Conservation (phyloP, 345 rosid genomes). For the Citrus cavaleriei region DNA sequence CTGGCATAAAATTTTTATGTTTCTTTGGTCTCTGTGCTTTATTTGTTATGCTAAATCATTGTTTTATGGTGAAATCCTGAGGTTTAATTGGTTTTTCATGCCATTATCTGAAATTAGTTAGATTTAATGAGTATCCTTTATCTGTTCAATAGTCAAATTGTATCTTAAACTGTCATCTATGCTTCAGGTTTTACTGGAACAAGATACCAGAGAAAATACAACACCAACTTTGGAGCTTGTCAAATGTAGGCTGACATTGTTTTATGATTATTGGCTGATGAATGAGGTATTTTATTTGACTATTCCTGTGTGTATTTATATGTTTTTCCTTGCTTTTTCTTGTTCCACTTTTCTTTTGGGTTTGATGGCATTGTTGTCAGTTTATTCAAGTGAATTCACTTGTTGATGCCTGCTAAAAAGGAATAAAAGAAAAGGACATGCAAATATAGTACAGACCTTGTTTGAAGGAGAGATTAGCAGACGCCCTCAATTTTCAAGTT, state of each 20-base stretch:
- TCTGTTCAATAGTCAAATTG: slow-evolving; percentile 6
- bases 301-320: not conserved
- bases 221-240: slow-evolving; percentile 56
- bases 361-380: not conserved
- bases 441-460: not conserved
- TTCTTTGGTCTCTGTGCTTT: not conserved
- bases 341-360: not conserved
- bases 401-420: not conserved
- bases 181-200: slow-evolving; percentile 52
- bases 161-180: slow-evolving; percentile 6
- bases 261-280: slow-evolving; percentile 89
- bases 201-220: slow-evolving; percentile 33
- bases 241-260: slow-evolving; percentile 69
- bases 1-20: not conserved
- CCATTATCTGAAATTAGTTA: not conserved
- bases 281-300: slow-evolving; percentile 55
- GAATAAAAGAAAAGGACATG: not conserved
- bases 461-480: not conserved
- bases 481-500: not conserved
- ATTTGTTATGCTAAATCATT: not conserved
- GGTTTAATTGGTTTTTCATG: not conserved
- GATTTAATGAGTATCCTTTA: not conserved
- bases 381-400: not conserved
- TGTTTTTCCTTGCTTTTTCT: slow-evolving; percentile 3
- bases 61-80: not conserved